A percentile compares a stretch with the other conserved stretches of the same genome.
phyloP scores from a whole-genome alignment of 2,329 filamentous ascomycete species.

The Juglanconis oblonga region DNA sequence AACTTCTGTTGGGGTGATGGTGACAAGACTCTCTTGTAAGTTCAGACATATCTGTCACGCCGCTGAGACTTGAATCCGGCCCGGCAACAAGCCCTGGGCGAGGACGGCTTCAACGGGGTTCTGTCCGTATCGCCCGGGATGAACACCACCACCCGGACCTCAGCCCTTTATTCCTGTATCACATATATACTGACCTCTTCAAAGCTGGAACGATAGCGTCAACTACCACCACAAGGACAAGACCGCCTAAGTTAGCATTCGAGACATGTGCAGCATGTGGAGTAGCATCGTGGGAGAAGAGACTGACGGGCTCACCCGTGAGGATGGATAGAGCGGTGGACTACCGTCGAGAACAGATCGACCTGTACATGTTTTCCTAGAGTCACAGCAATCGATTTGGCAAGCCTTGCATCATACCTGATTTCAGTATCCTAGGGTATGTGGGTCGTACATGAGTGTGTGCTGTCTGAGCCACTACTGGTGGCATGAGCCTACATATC shows the following conservation, averaged over 20 bases:
- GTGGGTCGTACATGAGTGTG: background rate
- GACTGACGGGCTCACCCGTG: background rate
- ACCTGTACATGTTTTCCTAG: conserved; percentile 31
- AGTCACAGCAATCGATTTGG: conserved; percentile 23
- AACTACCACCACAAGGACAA: conserved; percentile 98
- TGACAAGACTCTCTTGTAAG: conserved; percentile 58
- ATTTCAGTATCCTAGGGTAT: background rate
- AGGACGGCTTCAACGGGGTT: background rate
- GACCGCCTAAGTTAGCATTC: conserved; percentile 38
- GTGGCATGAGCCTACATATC: background rate
- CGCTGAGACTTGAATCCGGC: background rate
- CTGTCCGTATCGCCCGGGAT: background rate
- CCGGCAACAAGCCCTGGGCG: background rate
- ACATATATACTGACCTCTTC: conserved; percentile 21
- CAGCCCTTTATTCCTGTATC: background rate
- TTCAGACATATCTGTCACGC: background rate
- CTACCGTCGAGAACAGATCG: conserved; percentile 11
- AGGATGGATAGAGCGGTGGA: conserved; percentile 13
- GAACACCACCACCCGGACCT: background rate
- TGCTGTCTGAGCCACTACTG: background rate
- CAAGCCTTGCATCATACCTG: background rate
- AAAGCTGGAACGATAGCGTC: conserved; percentile 88
- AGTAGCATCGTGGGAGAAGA: background rate
- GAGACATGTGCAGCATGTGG: background rate
- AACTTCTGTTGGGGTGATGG: conserved; percentile 95